These are phyloP conservation scores for Leishmania lainsoni DNA, from an alignment of 208 protist species.

Conservation along the genomic window DNA sequence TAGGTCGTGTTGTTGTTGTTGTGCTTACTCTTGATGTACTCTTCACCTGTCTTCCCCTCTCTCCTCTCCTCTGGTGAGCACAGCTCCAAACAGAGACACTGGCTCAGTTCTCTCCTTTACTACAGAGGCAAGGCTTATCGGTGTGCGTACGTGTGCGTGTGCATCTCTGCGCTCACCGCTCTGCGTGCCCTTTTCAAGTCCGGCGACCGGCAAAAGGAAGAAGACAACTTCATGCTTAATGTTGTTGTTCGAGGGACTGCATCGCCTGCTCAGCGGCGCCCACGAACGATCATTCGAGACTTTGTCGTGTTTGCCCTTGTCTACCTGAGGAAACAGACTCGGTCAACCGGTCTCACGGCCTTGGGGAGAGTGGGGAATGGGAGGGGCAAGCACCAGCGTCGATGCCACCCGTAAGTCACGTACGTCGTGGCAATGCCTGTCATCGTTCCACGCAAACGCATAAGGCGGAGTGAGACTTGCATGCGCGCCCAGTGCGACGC, in stretches of 20 bases:
- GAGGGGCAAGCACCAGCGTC: background rate
- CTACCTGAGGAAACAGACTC: background rate
- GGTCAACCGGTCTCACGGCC: background rate
- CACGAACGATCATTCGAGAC: background rate
- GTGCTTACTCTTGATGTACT: conserved; percentile 6
- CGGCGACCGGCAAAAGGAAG: background rate
- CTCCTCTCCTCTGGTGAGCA: background rate
- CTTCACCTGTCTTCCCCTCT: background rate
- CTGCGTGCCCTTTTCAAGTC: background rate
- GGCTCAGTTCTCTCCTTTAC: background rate
- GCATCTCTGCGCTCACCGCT: background rate
- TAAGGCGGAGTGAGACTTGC: background rate
- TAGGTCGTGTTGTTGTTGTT: background rate
- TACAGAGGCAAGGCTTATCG: background rate
- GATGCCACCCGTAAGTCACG: background rate
- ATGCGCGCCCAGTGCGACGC: background rate
- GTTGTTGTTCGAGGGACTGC: no score
- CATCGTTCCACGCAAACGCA: background rate
- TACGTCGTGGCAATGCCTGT: background rate
- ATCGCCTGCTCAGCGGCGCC: background rate
- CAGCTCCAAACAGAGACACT: background rate
- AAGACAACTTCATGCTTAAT: background rate
- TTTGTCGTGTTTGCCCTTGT: background rate
- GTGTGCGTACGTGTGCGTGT: background rate
- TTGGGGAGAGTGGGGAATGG: background rate